phyloP scores from a whole-genome alignment of 768 basidiomycete species.

The Suillus placidus region DNA sequence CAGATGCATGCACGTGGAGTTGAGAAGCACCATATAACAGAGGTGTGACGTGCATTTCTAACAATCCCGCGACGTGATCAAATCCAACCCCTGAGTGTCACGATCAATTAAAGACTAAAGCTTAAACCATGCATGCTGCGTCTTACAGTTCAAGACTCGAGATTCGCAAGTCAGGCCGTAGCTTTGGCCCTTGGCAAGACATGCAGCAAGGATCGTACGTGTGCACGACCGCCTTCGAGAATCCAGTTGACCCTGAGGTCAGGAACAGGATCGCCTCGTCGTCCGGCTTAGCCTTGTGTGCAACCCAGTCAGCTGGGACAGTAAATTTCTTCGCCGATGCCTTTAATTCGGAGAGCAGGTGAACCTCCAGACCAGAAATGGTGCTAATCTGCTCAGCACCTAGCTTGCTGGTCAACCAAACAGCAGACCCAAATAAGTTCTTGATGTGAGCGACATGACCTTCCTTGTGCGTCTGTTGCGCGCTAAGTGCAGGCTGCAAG shows the following conservation, averaged over 20 bases:
- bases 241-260: conserved; percentile 49
- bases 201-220: conserved; percentile 39
- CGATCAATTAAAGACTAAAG: not conserved
- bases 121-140: not conserved
- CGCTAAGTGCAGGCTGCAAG: conserved; percentile 36
- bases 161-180: conserved; percentile 38
- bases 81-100: conserved; percentile 42
- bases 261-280: conserved; percentile 39
- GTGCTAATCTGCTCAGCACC: conserved; percentile 27
- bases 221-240: conserved; percentile 47
- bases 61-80: conserved; percentile 47
- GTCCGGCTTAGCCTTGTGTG: conserved; percentile 25
- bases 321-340: conserved; percentile 12
- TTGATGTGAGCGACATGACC: conserved; percentile 33
- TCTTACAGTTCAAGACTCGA: conserved; percentile 43
- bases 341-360: conserved; percentile 26
- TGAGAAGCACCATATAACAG: conserved; percentile 34
- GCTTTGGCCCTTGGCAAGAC: conserved; percentile 36
- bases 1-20: conserved; percentile 25
- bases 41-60: conserved; percentile 45
- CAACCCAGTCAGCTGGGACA: conserved; percentile 18
- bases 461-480: conserved; percentile 35
- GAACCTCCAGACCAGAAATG: conserved; percentile 27
- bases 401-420: conserved; percentile 32
- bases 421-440: conserved; percentile 32